Evolutionary conservation across 1,139 yeast species (phyloP).

Genomic region (Taphrina flavorubra): DNA sequence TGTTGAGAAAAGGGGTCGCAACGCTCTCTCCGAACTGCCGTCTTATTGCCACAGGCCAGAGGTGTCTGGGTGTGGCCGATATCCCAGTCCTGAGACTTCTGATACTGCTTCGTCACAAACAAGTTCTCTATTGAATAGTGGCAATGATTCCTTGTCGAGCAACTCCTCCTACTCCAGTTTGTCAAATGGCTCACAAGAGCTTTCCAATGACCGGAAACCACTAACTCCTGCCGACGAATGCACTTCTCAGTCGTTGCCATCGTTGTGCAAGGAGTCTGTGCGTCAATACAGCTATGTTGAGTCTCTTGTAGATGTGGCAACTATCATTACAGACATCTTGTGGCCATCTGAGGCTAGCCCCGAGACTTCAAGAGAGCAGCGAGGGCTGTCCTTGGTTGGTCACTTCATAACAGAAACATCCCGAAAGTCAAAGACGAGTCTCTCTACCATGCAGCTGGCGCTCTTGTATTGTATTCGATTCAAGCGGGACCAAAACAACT

Average conservation of each 20-base stretch:
- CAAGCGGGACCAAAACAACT: constrained; percentile 40
- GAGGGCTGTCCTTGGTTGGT: constrained; percentile 46
- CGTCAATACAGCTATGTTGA: constrained; percentile 37
- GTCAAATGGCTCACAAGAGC: background rate
- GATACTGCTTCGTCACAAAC: background rate
- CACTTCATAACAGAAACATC: constrained; percentile 70
- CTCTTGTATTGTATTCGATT: constrained; percentile 62
- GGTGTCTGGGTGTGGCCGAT: background rate
- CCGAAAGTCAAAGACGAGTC: constrained; percentile 70
- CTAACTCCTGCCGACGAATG: background rate
- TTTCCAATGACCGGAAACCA: background rate
- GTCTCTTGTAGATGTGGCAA: constrained; percentile 51
- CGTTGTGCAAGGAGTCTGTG: constrained; percentile 18
- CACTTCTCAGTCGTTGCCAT: constrained; percentile 7
- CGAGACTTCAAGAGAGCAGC: constrained; percentile 44
- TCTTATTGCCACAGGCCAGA: background rate
- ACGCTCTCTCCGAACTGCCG: background rate
- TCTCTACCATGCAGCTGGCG: constrained; percentile 68
- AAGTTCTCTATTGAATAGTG: background rate
- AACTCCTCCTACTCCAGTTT: background rate
- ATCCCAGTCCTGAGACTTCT: constrained; percentile 7
- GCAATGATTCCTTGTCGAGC: background rate
- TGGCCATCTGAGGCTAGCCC: constrained; percentile 49
- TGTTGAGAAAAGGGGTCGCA: background rate
- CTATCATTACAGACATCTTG: constrained; percentile 51